Conservation (phyloP, 2,329 filamentous ascomycete species). For the Niveomyces coronatus region DNA sequence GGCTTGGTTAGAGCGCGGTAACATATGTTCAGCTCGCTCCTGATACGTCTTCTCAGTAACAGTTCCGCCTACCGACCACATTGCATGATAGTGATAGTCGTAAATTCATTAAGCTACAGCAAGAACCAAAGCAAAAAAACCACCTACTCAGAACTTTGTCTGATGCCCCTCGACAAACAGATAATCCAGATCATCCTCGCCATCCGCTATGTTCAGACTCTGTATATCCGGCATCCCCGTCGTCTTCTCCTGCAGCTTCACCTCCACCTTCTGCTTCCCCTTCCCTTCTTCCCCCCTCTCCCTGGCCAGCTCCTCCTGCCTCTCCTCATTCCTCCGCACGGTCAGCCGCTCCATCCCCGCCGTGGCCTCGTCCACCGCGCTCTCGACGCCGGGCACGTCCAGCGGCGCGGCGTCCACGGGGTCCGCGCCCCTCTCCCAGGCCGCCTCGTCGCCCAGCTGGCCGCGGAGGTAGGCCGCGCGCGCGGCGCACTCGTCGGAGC, state of each 20-base stretch:
- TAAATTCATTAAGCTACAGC: no score
- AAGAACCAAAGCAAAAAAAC: not conserved
- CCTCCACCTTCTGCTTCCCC: conserved; percentile 27
- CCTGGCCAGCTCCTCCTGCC: conserved; percentile 36
- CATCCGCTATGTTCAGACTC: conserved; percentile 6
- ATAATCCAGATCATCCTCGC: conserved; percentile 33
- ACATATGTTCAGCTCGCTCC: no score
- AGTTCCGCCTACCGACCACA: no score
- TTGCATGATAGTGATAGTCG: no score
- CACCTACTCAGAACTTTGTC: conserved; percentile 22
- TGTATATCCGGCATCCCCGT: conserved; percentile 20
- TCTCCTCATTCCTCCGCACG: conserved; percentile 32
- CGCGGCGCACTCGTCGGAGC: conserved; percentile 66
- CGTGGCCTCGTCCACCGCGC: conserved; percentile 29
- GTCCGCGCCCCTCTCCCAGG: conserved; percentile 65
- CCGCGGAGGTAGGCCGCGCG: conserved; percentile 79
- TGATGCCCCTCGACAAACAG: conserved; percentile 42
- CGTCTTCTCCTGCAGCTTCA: conserved; percentile 43
- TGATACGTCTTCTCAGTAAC: no score
- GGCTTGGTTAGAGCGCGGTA: no score
- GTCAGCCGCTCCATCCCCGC: conserved; percentile 31
- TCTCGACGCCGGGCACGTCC: conserved; percentile 35
- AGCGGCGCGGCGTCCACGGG: conserved; percentile 50
- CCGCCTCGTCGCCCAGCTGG: conserved; percentile 75
- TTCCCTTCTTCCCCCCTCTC: conserved; percentile 33